Percentiles rank a stretch among this genome's conserved stretches.
Evolutionary conservation across 108 stramenopile genomes (phyloP).

Genomic region (Seminavis robusta): DNA sequence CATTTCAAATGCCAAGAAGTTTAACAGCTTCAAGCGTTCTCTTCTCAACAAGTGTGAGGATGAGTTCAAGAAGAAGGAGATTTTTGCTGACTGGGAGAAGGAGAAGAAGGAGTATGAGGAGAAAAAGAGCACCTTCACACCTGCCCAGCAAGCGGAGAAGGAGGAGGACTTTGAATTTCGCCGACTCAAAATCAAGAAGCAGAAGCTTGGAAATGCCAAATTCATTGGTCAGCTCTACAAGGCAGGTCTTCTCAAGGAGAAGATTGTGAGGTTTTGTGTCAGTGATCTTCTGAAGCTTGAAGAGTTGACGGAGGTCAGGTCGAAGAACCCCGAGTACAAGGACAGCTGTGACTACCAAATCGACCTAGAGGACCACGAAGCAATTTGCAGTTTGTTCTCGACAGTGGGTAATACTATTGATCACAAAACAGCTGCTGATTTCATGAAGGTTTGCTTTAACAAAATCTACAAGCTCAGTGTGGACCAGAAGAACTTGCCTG

Average conservation of each 20-base stretch:
- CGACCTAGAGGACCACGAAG: slow-evolving; percentile 93
- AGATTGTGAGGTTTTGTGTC: slow-evolving; percentile 92
- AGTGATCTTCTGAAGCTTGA: slow-evolving; percentile 73
- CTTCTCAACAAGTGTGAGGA: slow-evolving; percentile 89
- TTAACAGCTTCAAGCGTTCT: slow-evolving; percentile 82
- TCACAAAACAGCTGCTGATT: slow-evolving; percentile 39
- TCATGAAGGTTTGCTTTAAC: slow-evolving; percentile 67
- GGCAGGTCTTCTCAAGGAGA: slow-evolving; percentile 87
- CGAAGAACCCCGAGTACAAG: slow-evolving; percentile 41
- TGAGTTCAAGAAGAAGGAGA: slow-evolving; percentile 85
- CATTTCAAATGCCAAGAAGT: slow-evolving; percentile 64
- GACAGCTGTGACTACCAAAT: slow-evolving; percentile 54
- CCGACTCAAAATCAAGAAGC: slow-evolving; percentile 91
- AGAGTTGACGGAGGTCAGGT: slow-evolving; percentile 38
- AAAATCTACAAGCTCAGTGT: slow-evolving; percentile 57
- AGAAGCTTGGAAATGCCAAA: slow-evolving; percentile 93
- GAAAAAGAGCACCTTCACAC: slow-evolving; percentile 56
- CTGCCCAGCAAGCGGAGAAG: slow-evolving; percentile 55
- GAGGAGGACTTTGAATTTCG: slow-evolving; percentile 78
- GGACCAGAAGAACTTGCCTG: slow-evolving; percentile 54
- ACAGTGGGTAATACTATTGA: slow-evolving; percentile 86
- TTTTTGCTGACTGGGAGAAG: slow-evolving; percentile 80
- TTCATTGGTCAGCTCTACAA: slow-evolving; percentile 99
- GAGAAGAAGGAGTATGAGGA: slow-evolving; percentile 71
- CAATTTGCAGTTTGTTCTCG: slow-evolving; percentile 75